phyloP scores from a whole-genome alignment of 768 basidiomycete species.

The Leccinum uliginosum region DNA sequence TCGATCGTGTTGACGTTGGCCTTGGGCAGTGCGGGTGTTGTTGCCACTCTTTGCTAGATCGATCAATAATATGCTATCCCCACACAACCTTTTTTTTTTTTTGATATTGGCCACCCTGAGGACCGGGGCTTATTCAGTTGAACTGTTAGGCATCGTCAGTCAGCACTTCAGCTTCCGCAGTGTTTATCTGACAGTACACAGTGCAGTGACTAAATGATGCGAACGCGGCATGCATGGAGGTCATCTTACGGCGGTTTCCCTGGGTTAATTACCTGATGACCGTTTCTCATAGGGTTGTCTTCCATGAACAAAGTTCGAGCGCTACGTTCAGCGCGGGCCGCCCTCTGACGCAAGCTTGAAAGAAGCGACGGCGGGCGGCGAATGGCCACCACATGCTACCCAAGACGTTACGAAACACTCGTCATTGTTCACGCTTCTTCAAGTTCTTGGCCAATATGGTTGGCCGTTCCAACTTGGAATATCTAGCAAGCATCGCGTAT shows the following conservation, averaged over 20 bases:
- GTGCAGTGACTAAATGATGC: background rate
- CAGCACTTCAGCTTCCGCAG: background rate
- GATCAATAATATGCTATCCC: conserved; percentile 1
- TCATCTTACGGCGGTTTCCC: background rate
- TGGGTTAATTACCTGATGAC: background rate
- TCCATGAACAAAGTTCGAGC: background rate
- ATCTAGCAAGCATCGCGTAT: background rate
- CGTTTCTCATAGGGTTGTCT: background rate
- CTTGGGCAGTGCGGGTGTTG: background rate
- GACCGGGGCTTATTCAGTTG: background rate
- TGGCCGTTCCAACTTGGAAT: background rate
- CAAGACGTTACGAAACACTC: background rate
- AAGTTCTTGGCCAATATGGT: too few relatives aligned
- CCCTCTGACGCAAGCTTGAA: background rate
- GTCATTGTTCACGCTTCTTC: too few relatives aligned
- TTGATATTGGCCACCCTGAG: background rate
- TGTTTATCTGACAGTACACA: background rate
- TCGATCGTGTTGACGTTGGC: background rate
- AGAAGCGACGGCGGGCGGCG: background rate
- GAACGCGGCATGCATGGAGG: background rate
- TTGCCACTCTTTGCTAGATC: background rate
- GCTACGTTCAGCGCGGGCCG: background rate
- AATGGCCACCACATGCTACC: background rate
- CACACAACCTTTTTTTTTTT: background rate
- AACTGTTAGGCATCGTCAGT: background rate